Conservation (phyloP, 176 grass and related monocot genomes). For the Aechmea fasciata region DNA sequence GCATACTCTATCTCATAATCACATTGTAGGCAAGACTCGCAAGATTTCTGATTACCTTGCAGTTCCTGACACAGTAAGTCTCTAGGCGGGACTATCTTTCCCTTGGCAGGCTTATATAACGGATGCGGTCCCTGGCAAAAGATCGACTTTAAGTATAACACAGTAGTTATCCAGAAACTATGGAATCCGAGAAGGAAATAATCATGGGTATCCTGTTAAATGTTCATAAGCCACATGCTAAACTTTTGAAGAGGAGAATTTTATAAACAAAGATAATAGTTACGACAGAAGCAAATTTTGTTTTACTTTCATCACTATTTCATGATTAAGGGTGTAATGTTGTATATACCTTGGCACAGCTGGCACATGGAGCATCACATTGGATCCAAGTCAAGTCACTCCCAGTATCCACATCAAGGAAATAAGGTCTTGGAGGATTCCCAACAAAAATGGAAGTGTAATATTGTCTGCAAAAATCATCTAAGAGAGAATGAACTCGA, state of each 20-base stretch:
- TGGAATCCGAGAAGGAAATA: neutral
- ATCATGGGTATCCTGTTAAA: neutral
- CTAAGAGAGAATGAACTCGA: conserved; percentile 17
- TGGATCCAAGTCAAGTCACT: conserved; percentile 81
- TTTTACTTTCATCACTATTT: too few relatives aligned
- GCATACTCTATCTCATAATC: conserved; percentile 70
- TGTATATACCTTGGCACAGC: conserved; percentile 61
- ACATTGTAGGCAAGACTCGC: conserved; percentile 68
- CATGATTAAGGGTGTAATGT: conserved; percentile 4
- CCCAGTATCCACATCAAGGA: conserved; percentile 78
- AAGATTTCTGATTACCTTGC: conserved; percentile 56
- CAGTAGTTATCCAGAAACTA: neutral
- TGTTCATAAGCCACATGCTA: neutral
- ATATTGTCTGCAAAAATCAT: conserved; percentile 55
- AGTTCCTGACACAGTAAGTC: conserved; percentile 47
- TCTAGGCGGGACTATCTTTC: conserved; percentile 33
- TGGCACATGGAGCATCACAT: conserved; percentile 66
- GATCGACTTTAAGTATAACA: neutral
- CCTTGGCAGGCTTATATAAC: conserved; percentile 46
- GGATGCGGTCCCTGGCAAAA: conserved; percentile 69
- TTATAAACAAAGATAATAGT: neutral
- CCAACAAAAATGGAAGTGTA: conserved; percentile 71
- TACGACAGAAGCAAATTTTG: too few relatives aligned
- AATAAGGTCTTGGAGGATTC: conserved; percentile 66
- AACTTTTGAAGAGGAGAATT: neutral